Conservation (phyloP, 2,329 filamentous ascomycete genomes). For the Paracamarosporium sp. region DNA sequence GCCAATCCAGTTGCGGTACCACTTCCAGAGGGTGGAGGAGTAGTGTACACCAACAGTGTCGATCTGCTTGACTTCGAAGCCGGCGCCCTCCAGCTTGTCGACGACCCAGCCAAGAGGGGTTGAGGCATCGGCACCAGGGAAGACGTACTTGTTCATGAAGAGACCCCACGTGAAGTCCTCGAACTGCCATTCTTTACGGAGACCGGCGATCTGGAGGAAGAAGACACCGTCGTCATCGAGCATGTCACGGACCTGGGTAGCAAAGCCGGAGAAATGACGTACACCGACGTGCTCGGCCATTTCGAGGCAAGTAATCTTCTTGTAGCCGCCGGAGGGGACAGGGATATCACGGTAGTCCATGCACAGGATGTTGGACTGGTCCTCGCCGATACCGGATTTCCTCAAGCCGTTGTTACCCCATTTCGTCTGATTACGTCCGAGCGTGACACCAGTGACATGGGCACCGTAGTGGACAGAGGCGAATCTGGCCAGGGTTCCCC, state of each 20-base stretch:
- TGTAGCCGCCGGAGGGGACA: conserved; percentile 76
- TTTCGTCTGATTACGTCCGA: conserved; percentile 93
- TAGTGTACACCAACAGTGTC: conserved; percentile 98
- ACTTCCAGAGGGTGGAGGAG: conserved; percentile 94
- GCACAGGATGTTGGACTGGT: conserved; percentile 91
- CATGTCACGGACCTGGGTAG: conserved; percentile 91
- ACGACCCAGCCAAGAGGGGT: conserved; percentile 90
- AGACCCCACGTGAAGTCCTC: conserved; percentile 98
- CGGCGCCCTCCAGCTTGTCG: conserved; percentile 82
- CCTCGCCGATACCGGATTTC: conserved; percentile 80
- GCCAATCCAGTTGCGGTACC: conserved; percentile 98
- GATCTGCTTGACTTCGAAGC: conserved; percentile 88
- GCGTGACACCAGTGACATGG: conserved; percentile 85
- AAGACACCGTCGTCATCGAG: conserved; percentile 95
- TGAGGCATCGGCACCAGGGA: conserved; percentile 94
- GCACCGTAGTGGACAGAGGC: conserved; percentile 92
- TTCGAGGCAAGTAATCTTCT: conserved; percentile 96
- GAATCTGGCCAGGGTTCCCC: conserved; percentile 94
- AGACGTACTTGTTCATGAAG: conserved; percentile 99
- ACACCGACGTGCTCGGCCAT: conserved; percentile 99
- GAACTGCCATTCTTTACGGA: conserved; percentile 95
- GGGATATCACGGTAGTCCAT: conserved; percentile 97
- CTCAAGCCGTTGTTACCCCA: conserved; percentile 94
- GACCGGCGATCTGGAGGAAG: conserved; percentile 93
- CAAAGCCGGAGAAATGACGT: conserved; percentile 81